Evolutionary conservation across 2,329 filamentous ascomycete species (phyloP).

Genomic region (Alternaria infectoria): DNA sequence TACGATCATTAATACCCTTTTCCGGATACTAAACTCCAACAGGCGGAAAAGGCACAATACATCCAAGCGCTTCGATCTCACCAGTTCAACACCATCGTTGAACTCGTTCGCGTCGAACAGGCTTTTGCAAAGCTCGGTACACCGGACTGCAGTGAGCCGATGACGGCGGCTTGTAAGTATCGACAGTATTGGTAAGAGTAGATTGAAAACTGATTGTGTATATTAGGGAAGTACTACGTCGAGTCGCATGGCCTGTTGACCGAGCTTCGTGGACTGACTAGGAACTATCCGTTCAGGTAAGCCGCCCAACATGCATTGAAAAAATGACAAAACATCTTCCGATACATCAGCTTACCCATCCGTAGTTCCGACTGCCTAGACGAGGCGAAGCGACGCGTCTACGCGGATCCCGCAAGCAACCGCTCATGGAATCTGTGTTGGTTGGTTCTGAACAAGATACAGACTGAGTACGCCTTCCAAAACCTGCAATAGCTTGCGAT

Average conservation of each 20-base stretch:
- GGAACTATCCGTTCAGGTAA: constrained; percentile 67
- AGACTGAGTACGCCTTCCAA: constrained; percentile 62
- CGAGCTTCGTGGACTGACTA: constrained; percentile 72
- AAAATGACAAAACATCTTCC: too few relatives aligned
- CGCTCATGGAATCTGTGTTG: constrained; percentile 79
- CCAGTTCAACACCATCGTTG: constrained; percentile 75
- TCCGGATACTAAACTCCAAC: background rate
- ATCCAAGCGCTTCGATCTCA: constrained; percentile 69
- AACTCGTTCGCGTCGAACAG: constrained; percentile 74
- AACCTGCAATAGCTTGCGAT: background rate
- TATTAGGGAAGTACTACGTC: constrained; percentile 67
- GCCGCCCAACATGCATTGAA: too few relatives aligned
- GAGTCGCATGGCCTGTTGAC: constrained; percentile 71
- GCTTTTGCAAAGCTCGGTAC: constrained; percentile 65
- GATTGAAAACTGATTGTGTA: background rate
- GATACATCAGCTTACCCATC: too few relatives aligned
- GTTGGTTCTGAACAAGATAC: constrained; percentile 71
- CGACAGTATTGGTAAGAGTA: too few relatives aligned
- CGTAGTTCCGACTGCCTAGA: constrained; percentile 65
- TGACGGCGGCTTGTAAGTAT: constrained; percentile 68
- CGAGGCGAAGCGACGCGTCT: constrained; percentile 69
- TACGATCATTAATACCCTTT: background rate
- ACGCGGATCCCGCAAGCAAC: constrained; percentile 68
- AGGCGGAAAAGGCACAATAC: constrained; percentile 61
- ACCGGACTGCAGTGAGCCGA: constrained; percentile 67